Percentiles rank a stretch among this genome's conserved stretches.
Evolutionary conservation across 495 filamentous ascomycete species (phyloP).

Genomic region (Annulohypoxylon maeteangense): DNA sequence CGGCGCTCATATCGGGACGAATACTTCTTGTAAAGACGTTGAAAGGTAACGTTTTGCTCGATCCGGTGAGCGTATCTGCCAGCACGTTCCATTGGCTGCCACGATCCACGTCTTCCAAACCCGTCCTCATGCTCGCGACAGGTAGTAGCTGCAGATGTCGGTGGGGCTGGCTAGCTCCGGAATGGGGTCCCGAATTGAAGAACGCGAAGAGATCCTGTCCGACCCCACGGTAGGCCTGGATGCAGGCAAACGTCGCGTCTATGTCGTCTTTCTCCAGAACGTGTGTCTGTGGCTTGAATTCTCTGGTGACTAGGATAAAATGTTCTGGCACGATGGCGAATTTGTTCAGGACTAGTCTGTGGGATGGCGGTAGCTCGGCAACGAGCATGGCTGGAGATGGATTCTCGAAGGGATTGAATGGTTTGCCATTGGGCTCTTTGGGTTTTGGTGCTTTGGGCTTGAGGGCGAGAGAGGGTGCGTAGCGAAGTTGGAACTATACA

Average conservation of each 20-base stretch:
- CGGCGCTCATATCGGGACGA: slow-evolving; percentile 40
- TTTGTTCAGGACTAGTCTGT: slow-evolving; percentile 82
- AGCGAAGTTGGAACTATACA: slow-evolving; percentile 75
- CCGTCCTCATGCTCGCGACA: slow-evolving; percentile 71
- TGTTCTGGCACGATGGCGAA: slow-evolving; percentile 83
- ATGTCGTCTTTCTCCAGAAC: slow-evolving; percentile 74
- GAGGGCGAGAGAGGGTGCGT: slow-evolving; percentile 77
- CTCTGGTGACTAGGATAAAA: slow-evolving; percentile 78
- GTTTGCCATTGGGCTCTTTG: slow-evolving; percentile 50
- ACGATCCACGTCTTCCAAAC: slow-evolving; percentile 45
- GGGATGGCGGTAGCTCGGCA: slow-evolving; percentile 63
- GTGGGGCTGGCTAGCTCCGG: slow-evolving; percentile 84
- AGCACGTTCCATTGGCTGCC: slow-evolving; percentile 60
- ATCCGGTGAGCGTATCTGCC: slow-evolving; percentile 57
- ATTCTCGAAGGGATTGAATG: slow-evolving; percentile 77
- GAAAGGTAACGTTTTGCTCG: slow-evolving; percentile 43
- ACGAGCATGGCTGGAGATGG: slow-evolving; percentile 72
- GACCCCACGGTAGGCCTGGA: slow-evolving; percentile 66
- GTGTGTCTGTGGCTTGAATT: slow-evolving; percentile 74
- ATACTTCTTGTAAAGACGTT: slow-evolving; percentile 43
- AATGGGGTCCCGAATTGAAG: slow-evolving; percentile 82
- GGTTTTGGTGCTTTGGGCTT: slow-evolving; percentile 68
- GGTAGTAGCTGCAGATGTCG: slow-evolving; percentile 83
- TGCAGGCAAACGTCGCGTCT: slow-evolving; percentile 69
- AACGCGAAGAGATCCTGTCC: slow-evolving; percentile 72